These are phyloP conservation scores for Globisporangium emineosum DNA, from an alignment of 352 stramenopile species.

Conservation along the genomic window DNA sequence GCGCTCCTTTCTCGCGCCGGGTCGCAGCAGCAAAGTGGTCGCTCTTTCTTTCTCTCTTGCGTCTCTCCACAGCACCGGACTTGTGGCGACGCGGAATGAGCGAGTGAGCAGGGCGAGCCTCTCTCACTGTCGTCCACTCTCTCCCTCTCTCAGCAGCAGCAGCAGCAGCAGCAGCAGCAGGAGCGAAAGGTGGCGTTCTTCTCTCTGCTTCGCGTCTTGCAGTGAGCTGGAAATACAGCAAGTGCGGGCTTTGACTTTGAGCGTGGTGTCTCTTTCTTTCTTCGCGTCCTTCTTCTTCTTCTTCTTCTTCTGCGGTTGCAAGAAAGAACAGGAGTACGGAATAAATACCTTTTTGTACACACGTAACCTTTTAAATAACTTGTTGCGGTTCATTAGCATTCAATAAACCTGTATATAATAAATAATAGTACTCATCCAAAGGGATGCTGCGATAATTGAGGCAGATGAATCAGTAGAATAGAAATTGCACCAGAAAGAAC, in stretches of 20 bases:
- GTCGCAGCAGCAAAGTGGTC: neutral
- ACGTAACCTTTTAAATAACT: no score
- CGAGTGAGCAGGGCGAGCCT: no score
- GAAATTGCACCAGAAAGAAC: no score
- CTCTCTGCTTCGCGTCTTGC: neutral
- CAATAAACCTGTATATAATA: no score
- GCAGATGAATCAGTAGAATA: no score
- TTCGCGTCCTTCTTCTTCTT: neutral
- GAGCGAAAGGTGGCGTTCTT: neutral
- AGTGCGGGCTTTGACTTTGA: neutral
- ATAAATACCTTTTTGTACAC: no score
- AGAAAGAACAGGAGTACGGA: neutral
- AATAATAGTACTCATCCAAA: no score
- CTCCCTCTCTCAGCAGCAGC: neutral
- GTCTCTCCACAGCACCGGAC: neutral
- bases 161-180: neutral
- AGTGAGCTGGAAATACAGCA: neutral
- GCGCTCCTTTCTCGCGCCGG: constrained; percentile 2
- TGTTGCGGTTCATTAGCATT: no score
- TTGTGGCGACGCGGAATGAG: neutral
- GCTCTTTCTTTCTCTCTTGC: neutral
- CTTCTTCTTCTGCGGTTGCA: neutral
- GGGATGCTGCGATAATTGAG: no score
- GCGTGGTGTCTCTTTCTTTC: constrained; percentile 3
- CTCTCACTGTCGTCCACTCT: neutral